These are phyloP conservation scores for Henckelia pumila DNA, from an alignment of 257 asterid genomes.

Conservation along the genomic window DNA sequence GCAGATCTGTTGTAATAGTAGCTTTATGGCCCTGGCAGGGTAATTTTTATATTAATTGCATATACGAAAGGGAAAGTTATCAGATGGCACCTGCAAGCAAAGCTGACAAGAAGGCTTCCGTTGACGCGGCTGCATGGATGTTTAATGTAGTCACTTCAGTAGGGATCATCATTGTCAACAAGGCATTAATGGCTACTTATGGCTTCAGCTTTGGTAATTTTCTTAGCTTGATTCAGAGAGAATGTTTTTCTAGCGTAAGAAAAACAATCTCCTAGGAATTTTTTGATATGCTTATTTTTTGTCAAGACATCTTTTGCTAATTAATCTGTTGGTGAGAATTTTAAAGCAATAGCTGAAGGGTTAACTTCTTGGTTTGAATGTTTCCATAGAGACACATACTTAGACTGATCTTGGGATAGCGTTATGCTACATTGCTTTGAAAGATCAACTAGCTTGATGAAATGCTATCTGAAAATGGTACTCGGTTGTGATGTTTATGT, in stretches of 20 bases:
- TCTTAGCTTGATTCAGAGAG: conserved; percentile 12
- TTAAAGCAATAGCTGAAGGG: neutral
- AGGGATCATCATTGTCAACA: conserved; percentile 90
- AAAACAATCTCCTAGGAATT: too few relatives aligned
- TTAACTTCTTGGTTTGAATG: neutral
- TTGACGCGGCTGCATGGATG: conserved; percentile 91
- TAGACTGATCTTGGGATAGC: neutral
- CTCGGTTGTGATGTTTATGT: conserved; percentile 6
- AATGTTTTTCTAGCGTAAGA: neutral
- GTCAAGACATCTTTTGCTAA: too few relatives aligned
- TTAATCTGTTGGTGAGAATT: too few relatives aligned
- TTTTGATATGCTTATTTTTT: too few relatives aligned
- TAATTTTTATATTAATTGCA: conserved; percentile 30
- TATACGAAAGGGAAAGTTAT: conserved; percentile 12
- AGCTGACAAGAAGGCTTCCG: conserved; percentile 94
- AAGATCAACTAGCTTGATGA: neutral
- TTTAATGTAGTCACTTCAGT: conserved; percentile 96
- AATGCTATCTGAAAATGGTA: neutral
- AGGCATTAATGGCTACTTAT: conserved; percentile 94
- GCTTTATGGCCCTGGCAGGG: conserved; percentile 47
- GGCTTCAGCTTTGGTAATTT: conserved; percentile 93
- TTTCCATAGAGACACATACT: neutral
- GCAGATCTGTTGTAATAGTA: conserved; percentile 31
- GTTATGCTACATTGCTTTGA: neutral
- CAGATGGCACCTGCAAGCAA: conserved; percentile 81